A percentile compares a stretch with the other conserved stretches of the same genome.
Conservation (phyloP, 169 alveolate genomes). For the Eimeria sp. region DNA sequence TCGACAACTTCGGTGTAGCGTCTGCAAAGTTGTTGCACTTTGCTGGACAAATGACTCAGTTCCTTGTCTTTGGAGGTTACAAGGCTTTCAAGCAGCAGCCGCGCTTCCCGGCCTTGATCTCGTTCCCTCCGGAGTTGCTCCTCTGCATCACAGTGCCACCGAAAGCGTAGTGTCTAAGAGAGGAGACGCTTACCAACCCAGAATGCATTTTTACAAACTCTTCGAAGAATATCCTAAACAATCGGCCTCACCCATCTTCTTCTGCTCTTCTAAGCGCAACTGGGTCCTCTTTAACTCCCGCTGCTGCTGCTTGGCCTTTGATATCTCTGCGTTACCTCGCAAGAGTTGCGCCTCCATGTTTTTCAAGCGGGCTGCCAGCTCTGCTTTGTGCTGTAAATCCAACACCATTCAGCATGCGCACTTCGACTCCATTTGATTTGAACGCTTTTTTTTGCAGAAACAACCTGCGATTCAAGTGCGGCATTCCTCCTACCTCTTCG, state of each 20-base stretch:
- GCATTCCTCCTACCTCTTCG: not conserved
- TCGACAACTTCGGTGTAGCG: slow-evolving; percentile 87
- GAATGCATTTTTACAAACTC: not conserved
- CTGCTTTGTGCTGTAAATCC: slow-evolving; percentile 86
- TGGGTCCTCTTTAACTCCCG: slow-evolving; percentile 88
- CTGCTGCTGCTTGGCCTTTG: slow-evolving; percentile 86
- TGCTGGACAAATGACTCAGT: slow-evolving; percentile 66
- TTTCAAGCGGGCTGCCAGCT: slow-evolving; percentile 89
- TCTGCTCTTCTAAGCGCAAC: slow-evolving; percentile 88
- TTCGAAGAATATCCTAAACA: not conserved
- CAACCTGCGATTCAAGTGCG: no score
- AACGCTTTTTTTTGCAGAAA: not conserved
- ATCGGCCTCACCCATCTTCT: slow-evolving; percentile 76
- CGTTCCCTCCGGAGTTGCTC: slow-evolving; percentile 72
- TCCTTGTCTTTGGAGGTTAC: slow-evolving; percentile 82
- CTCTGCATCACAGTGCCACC: slow-evolving; percentile 23
- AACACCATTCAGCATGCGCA: not conserved
- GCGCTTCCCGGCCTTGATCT: slow-evolving; percentile 50
- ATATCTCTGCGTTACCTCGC: slow-evolving; percentile 85
- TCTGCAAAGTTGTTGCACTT: slow-evolving; percentile 85
- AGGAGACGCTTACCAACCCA: not conserved
- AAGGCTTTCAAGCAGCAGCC: slow-evolving; percentile 51
- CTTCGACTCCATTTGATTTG: not conserved
- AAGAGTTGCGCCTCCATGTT: slow-evolving; percentile 92
- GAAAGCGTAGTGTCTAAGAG: not conserved